Conservation (phyloP, 2,329 filamentous ascomycete species). For the Fusarium solani-melongenae region DNA sequence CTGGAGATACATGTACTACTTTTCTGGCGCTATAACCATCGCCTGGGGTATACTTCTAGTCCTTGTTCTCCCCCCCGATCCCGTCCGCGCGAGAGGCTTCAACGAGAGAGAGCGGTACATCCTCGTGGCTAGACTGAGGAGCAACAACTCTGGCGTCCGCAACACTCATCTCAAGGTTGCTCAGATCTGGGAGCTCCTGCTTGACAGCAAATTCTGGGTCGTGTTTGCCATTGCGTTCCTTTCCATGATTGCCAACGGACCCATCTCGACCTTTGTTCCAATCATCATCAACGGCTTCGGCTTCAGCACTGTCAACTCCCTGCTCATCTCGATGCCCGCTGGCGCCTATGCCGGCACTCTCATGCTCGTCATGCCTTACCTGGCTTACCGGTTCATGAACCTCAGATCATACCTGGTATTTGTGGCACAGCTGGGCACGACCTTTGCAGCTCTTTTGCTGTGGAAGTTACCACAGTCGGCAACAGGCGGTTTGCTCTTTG, state of each 20-base stretch:
- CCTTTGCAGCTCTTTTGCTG: conserved; percentile 41
- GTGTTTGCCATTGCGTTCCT: conserved; percentile 51
- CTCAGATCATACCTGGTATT: conserved; percentile 53
- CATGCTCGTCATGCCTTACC: conserved; percentile 52
- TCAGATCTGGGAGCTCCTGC: conserved; percentile 52
- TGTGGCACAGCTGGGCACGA: conserved; percentile 54
- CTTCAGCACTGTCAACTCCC: conserved; percentile 55
- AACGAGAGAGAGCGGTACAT: conserved; percentile 43
- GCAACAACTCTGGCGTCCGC: conserved; percentile 52
- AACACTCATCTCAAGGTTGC: conserved; percentile 58
- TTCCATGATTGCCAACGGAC: conserved; percentile 56
- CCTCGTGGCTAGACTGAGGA: conserved; percentile 42
- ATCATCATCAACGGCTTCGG: conserved; percentile 59
- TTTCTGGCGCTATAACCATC: conserved; percentile 52
- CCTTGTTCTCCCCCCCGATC: conserved; percentile 54
- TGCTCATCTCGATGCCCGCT: conserved; percentile 49
- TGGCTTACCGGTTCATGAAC: conserved; percentile 51
- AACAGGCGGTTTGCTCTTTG: conserved; percentile 58
- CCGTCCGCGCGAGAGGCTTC: conserved; percentile 50
- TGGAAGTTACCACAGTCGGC: conserved; percentile 30
- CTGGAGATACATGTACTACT: conserved; percentile 41
- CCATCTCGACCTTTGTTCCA: conserved; percentile 57
- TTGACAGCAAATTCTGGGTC: conserved; percentile 53
- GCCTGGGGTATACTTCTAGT: conserved; percentile 52
- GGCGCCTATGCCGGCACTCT: conserved; percentile 52